A percentile compares a stretch with the other conserved stretches of the same genome.
Conservation (phyloP, 345 rosid species). For the Brassica cretica region DNA sequence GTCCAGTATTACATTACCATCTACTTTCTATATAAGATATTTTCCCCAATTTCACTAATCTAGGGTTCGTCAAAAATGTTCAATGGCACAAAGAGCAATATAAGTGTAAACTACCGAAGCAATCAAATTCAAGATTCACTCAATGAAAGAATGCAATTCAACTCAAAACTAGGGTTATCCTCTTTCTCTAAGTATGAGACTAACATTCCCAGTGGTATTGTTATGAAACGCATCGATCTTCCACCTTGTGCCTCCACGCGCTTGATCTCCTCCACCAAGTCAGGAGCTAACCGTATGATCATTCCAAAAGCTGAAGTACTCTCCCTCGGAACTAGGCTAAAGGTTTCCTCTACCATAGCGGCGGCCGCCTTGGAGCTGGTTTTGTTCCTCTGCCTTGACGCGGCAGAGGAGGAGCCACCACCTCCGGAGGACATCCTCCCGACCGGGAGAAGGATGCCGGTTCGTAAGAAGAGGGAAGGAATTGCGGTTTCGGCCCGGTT, state of each 20-base stretch:
- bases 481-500: slow-evolving; percentile 40
- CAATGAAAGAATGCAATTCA: slow-evolving; percentile 12
- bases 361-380: slow-evolving; percentile 28
- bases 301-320: slow-evolving; percentile 63
- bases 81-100: too few species aligned
- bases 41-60: slow-evolving; percentile 20
- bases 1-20: neutral
- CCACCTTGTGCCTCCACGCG: slow-evolving; percentile 70
- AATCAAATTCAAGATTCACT: neutral
- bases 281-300: slow-evolving; percentile 81
- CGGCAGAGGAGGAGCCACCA: slow-evolving; percentile 34
- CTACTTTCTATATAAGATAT: neutral
- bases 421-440: slow-evolving; percentile 45
- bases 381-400: slow-evolving; percentile 37
- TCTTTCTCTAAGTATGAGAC: slow-evolving; percentile 26
- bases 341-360: slow-evolving; percentile 61
- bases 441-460: slow-evolving; percentile 41
- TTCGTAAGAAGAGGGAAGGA: slow-evolving; percentile 54
- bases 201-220: slow-evolving; percentile 73
- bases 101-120: too few species aligned
- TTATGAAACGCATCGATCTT: slow-evolving; percentile 69
- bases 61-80: neutral
- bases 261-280: slow-evolving; percentile 87
- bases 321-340: slow-evolving; percentile 64
- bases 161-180: neutral